Percentiles rank a stretch among this genome's conserved stretches.
These are phyloP conservation scores for Steccherinum ochraceum DNA, from an alignment of 768 basidiomycete genomes.

Conservation along the genomic window DNA sequence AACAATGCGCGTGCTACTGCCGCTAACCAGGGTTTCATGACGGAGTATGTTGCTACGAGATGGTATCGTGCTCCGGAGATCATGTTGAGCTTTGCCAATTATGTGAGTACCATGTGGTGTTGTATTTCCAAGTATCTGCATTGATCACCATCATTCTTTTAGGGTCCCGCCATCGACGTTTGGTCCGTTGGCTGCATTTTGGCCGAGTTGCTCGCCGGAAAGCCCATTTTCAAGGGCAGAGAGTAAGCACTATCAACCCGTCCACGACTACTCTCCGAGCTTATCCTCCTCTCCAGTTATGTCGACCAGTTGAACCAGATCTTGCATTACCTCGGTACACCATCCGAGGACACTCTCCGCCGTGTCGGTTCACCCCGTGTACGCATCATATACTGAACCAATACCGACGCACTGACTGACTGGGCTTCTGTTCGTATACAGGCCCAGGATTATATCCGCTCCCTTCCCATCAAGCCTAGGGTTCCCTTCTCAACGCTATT, in stretches of 20 bases:
- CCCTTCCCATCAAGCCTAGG: conserved; percentile 92
- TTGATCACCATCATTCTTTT: conserved; percentile 14
- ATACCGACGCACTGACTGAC: not conserved
- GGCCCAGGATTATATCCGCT: conserved; percentile 98
- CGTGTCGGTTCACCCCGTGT: conserved; percentile 94
- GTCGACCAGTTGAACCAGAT: conserved; percentile 99
- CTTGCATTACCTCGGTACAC: conserved; percentile 96
- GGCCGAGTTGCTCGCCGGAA: conserved; percentile 87
- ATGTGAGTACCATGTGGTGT: conserved; percentile 45
- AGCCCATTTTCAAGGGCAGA: conserved; percentile 95
- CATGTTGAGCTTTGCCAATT: conserved; percentile 96
- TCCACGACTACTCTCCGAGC: too few relatives aligned
- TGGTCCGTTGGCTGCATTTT: conserved; percentile 97
- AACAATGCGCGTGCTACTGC: conserved; percentile 44
- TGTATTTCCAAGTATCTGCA: not conserved
- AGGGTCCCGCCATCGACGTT: conserved; percentile 90
- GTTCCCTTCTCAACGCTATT: conserved; percentile 89
- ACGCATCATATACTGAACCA: conserved; percentile 19
- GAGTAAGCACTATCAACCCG: conserved; percentile 61
- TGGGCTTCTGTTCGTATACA: conserved; percentile 24
- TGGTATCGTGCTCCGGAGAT: conserved; percentile 99
- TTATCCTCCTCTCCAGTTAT: conserved; percentile 47
- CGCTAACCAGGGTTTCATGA: conserved; percentile 94
- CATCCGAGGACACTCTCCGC: conserved; percentile 92
- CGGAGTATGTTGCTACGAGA: conserved; percentile 97